Percentiles rank a stretch among this genome's conserved stretches.
These are phyloP conservation scores for Yamadazyma dushanensis DNA, from an alignment of 1,139 yeast species.

Conservation along the genomic window DNA sequence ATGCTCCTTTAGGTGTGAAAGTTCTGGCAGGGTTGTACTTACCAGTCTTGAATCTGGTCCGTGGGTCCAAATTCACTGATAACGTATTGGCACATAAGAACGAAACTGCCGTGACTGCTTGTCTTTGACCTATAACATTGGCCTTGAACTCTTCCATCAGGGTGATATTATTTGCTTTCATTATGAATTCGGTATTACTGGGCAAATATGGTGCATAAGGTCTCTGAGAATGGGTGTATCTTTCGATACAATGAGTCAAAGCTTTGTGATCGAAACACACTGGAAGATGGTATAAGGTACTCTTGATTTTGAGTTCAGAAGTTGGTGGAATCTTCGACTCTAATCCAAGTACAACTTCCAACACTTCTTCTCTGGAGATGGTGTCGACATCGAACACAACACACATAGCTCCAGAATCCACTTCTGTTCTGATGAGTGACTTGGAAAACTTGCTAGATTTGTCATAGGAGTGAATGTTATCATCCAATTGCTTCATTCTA, in stretches of 20 bases:
- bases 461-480: conserved; percentile 10
- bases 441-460: conserved; percentile 8
- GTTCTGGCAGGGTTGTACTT: conserved; percentile 40
- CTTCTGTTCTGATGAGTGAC: conserved; percentile 24
- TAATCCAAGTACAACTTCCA: conserved; percentile 19
- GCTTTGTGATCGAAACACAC: conserved; percentile 32
- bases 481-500: conserved; percentile 24
- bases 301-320: conserved; percentile 27
- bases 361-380: conserved; percentile 20
- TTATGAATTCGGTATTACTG: conserved; percentile 29
- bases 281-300: conserved; percentile 29
- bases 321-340: conserved; percentile 29
- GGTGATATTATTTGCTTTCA: conserved; percentile 29
- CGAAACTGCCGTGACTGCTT: conserved; percentile 35
- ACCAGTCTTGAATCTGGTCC: conserved; percentile 31
- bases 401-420: conserved; percentile 27
- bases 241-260: conserved; percentile 27
- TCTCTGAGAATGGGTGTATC: conserved; percentile 36
- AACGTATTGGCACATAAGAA: conserved; percentile 38
- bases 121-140: conserved; percentile 27
- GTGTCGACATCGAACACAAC: conserved; percentile 19
- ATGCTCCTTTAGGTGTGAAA: conserved; percentile 36
- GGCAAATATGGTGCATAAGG: conserved; percentile 39
- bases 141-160: conserved; percentile 28
- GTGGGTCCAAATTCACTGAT: conserved; percentile 33